phyloP scores from a whole-genome alignment of 164 flowering plant species.

The Umbilicus rupestris region DNA sequence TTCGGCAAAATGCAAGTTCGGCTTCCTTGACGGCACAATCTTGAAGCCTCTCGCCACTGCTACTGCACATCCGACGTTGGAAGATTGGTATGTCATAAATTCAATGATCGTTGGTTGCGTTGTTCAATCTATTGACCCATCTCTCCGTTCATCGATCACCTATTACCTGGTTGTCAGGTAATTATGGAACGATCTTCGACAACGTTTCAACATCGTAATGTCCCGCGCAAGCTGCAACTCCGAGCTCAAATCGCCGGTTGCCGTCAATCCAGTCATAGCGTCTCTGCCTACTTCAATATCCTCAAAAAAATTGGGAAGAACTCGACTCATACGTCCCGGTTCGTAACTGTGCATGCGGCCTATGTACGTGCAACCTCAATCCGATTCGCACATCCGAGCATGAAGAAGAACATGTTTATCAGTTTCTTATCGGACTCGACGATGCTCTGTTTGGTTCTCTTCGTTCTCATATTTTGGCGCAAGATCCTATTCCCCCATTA shows the following conservation, averaged over 20 bases:
- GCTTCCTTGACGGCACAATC: no score
- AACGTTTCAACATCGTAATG: neutral
- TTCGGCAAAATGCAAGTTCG: no score
- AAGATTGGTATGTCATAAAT: neutral
- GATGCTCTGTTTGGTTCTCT: no score
- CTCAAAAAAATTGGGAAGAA: neutral
- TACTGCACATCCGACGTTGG: neutral
- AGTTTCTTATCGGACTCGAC: no score
- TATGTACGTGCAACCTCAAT: neutral
- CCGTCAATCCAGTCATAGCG: neutral
- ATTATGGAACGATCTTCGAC: neutral
- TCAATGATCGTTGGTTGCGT: no score
- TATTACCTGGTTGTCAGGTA: neutral
- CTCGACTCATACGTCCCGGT: neutral
- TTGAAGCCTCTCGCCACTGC: neutral
- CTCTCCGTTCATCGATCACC: neutral
- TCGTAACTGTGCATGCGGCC: no score
- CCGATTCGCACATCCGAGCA: neutral
- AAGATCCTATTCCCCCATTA: no score
- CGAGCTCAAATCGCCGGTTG: no score
- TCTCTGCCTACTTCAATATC: neutral
- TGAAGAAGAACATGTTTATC: no score
- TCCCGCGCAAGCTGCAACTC: no score
- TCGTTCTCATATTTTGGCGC: no score
- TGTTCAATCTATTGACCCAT: no score